Conservation (phyloP, 2,329 filamentous ascomycete genomes). For the Fusarium falciforme region DNA sequence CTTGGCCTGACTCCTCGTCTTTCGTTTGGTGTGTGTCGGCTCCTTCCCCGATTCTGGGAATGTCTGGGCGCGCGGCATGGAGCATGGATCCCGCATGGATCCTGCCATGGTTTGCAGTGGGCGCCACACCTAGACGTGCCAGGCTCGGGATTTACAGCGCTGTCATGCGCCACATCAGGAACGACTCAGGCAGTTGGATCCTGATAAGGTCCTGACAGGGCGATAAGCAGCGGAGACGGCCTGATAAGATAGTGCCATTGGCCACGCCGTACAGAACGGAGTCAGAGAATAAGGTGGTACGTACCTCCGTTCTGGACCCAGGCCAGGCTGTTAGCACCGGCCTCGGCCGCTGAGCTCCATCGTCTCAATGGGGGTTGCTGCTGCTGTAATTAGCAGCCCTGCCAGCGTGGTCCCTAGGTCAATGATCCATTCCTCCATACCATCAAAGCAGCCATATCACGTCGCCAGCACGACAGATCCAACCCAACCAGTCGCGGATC, state of each 20-base stretch:
- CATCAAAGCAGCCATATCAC: background rate
- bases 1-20: conserved; percentile 17
- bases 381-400: conserved; percentile 4
- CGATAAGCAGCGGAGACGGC: background rate
- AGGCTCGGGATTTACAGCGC: background rate
- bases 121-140: background rate
- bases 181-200: conserved; percentile 17
- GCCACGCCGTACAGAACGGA: background rate
- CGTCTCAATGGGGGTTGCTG: background rate
- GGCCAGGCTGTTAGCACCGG: background rate
- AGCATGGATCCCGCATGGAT: background rate
- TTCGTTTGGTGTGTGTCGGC: conserved; percentile 4
- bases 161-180: conserved; percentile 10
- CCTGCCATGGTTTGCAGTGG: background rate
- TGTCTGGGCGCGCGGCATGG: conserved; percentile 4
- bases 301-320: background rate
- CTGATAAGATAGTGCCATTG: conserved; percentile 1
- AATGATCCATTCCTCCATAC: background rate
- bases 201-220: conserved; percentile 2
- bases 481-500: background rate
- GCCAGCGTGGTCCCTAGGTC: conserved; percentile 7
- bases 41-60: conserved; percentile 22
- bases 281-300: background rate
- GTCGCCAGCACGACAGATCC: conserved; percentile 1
- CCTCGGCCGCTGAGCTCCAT: background rate